A percentile compares a stretch with the other conserved stretches of the same genome.
Conservation (phyloP, 305 asterid genomes). For the Salvia sclarea region DNA sequence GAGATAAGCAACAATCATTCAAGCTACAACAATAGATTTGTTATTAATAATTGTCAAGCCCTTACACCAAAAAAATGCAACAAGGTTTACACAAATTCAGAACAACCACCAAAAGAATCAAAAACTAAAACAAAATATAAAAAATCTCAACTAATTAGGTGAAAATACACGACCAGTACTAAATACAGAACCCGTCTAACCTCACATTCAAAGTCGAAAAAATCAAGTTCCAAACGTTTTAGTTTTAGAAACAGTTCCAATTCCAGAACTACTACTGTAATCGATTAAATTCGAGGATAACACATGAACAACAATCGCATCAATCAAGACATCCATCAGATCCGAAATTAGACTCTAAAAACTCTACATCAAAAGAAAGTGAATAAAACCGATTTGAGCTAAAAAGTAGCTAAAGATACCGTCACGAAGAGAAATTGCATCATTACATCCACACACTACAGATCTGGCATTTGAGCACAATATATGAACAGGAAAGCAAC, state of each 20-base stretch:
- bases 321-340: not conserved
- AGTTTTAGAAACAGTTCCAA: too few relatives aligned
- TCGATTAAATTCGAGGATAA: too few relatives aligned
- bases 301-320: not conserved
- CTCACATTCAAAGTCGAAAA: too few relatives aligned
- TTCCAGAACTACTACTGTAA: too few relatives aligned
- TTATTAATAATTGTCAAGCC: too few relatives aligned
- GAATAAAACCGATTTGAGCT: too few relatives aligned
- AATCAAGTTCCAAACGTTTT: too few relatives aligned
- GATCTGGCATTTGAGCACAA: not conserved
- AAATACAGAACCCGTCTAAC: too few relatives aligned
- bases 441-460: not conserved
- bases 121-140: too few relatives aligned
- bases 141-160: too few relatives aligned
- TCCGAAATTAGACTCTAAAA: too few relatives aligned
- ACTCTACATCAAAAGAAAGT: not conserved
- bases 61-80: not conserved
- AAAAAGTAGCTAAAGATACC: not conserved
- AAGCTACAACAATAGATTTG: not conserved
- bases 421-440: not conserved
- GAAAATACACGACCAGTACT: too few relatives aligned
- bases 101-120: not conserved
- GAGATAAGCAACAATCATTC: not conserved
- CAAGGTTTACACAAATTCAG: not conserved
- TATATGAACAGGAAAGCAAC: not conserved